Base-by-base conservation (phyloP, 225 moss, liverwort and hornwort species). In the Pleurozium schreberi region DNA sequence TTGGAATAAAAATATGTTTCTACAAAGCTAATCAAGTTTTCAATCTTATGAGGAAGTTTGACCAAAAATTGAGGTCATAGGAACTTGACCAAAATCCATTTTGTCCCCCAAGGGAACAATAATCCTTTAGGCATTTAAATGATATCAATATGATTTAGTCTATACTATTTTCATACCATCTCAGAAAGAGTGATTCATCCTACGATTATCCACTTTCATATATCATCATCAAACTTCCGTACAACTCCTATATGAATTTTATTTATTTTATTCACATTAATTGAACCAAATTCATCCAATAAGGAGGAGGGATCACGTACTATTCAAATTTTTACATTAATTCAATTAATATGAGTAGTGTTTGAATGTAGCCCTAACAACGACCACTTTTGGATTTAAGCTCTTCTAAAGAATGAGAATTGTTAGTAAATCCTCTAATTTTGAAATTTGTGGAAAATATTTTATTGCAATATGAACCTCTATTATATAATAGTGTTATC, bases 281-380 rank as follows among this genome's bases (percentile, higher is more conserved):
- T 65, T 66, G 36, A 22, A 68, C 12, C 12, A n/a, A 12, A 21
- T n/a, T 68, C 22, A 12, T 68, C 12, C 6, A 68, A 68, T n/a
- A 22, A 12, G 0, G n/a, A 22, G 4, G 7, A n/a, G 0, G 4
- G 17, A 68, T 68, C n/a, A 5, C n/a, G 2, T 4, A 12, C 11
- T 68, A 22, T 68, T 11, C 31, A n/a, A 68, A 12, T 22, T n/a
- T n/a, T 36, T 1, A 12, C n/a, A 68, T 12, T 40, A 14, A 40
- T 40, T 69, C 13, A 40, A 14, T 40, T 25, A 25, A 25, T 25
- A 13, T 69, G 40, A 40, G 14, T 69, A 4, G 13, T 25, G 14
- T 25, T 40, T 69, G 69, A 69, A 40, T 40, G 40, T 69, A 40
- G 23, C 20, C 40, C 25, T 69, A 25, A 69, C n/a, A 69, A 40